These are phyloP conservation scores for Fusarium sp. DNA, from an alignment of 2,329 filamentous ascomycete species.

Conservation along the genomic window DNA sequence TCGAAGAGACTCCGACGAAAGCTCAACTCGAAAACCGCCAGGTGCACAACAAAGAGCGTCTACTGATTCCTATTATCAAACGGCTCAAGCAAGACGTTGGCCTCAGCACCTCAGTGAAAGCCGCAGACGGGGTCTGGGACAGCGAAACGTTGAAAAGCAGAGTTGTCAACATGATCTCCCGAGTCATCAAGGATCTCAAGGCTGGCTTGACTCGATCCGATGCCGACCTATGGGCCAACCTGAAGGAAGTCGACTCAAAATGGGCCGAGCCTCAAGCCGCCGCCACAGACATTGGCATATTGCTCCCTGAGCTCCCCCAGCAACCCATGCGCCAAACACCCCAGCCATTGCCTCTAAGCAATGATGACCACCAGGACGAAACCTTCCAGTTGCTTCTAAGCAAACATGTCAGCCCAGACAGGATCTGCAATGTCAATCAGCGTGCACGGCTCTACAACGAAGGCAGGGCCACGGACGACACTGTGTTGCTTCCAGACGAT, in stretches of 20 bases:
- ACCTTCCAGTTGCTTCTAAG: background rate
- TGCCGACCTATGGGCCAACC: background rate
- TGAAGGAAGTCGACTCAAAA: background rate
- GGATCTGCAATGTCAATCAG: background rate
- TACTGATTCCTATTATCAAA: background rate
- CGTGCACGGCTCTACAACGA: background rate
- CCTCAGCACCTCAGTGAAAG: background rate
- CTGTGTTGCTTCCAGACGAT: too few species aligned
- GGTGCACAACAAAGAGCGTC: background rate
- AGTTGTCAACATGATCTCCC: background rate
- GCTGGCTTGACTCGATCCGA: background rate
- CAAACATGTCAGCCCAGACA: background rate
- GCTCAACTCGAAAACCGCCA: background rate
- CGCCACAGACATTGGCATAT: too few species aligned
- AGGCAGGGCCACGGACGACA: too few species aligned
- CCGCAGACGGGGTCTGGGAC: background rate
- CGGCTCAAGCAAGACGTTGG: background rate
- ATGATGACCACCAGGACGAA: background rate
- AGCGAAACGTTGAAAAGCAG: background rate
- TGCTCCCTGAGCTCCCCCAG: background rate
- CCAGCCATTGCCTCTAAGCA: background rate
- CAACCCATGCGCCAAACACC: background rate
- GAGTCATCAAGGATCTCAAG: background rate
- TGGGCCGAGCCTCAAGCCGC: background rate
- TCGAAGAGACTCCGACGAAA: background rate